Base-by-base conservation (phyloP, 257 asterid species). In the Nemophila menziesii region DNA sequence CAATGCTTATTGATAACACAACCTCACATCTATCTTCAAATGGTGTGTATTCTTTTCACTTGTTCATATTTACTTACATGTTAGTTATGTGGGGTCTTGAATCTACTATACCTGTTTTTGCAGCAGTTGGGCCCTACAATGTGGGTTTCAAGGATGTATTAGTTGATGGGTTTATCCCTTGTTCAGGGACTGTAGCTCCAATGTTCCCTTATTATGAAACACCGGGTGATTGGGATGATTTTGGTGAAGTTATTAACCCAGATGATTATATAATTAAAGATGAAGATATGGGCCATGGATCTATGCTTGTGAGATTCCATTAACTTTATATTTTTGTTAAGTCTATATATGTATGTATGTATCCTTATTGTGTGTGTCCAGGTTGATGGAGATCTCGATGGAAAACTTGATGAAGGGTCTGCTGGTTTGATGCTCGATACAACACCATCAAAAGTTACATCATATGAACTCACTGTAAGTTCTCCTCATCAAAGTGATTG, bases 371-470 rank as follows among this genome's bases (percentile, higher is more conserved):
- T 4, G 1, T 39, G 4, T 75, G 39, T 65, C 22, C 73, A 81
- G 96, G 75, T 71, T 57, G 82, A 69, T 55, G 99, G 84, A 44
- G 89, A 81, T 64, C 66, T 68, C 39, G 72, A 68, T 27, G 94
- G 94, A 55, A 90, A 85, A 73, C 86, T 85, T 66, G 99, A 90
- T 52, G 96, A 90, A 62, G 95, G 69, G 67, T 70, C 95, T 54
- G 85, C 95, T 10, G 67, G 65, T 64, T 74, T 85, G 61, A 73
- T 90, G 44, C 78, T 79, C 56, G 99, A 90, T 74, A 59, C 81
- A 43, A 64, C 93, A 16, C 96, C 99, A 44, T 90, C 99, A 51
- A 90, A 85, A 85, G 96, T 85, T 39, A 87, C 66, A 54, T 85
- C 93, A 55, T 68, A 83, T 1, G 99, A 85, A 77, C 73, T 72